Percentiles rank a stretch among this genome's conserved stretches.
Evolutionary conservation across 2,329 filamentous ascomycete genomes (phyloP).

Genomic region (Aurifilum marmelostoma): DNA sequence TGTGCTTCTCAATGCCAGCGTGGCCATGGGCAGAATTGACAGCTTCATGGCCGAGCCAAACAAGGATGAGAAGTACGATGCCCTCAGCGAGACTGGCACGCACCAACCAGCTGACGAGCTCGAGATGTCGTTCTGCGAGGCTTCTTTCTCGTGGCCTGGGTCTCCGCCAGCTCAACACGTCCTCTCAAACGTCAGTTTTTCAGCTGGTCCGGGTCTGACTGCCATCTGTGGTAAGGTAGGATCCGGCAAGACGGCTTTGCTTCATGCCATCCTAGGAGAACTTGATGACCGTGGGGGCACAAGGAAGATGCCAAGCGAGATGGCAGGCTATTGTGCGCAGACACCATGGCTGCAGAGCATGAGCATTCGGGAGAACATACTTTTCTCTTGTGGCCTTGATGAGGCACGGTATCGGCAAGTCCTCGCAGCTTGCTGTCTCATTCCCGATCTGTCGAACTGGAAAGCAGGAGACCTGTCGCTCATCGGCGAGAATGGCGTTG

Average conservation of each 20-base stretch:
- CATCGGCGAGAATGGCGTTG: conserved; percentile 65
- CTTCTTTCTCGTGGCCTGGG: conserved; percentile 81
- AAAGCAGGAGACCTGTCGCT: conserved; percentile 60
- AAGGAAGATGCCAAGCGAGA: conserved; percentile 51
- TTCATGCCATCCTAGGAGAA: conserved; percentile 63
- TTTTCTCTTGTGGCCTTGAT: conserved; percentile 63
- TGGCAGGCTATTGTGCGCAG: conserved; percentile 61
- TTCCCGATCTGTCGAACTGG: conserved; percentile 59
- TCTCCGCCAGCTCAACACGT: conserved; percentile 51
- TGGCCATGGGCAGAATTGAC: conserved; percentile 81
- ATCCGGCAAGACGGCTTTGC: conserved; percentile 63
- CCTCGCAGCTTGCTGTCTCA: conserved; percentile 62
- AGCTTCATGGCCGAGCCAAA: conserved; percentile 86
- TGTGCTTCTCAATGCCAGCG: conserved; percentile 77
- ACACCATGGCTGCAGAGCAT: conserved; percentile 69
- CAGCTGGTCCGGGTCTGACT: conserved; percentile 54
- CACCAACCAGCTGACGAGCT: conserved; percentile 34
- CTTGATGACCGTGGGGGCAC: conserved; percentile 66
- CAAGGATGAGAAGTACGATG: conserved; percentile 57
- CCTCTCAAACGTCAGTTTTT: conserved; percentile 50
- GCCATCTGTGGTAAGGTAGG: conserved; percentile 63
- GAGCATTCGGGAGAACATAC: conserved; percentile 66
- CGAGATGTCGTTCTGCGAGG: conserved; percentile 60
- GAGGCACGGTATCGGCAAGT: conserved; percentile 59
- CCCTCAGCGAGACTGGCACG: conserved; percentile 27